Base-by-base conservation (phyloP, 805 yeast genomes). In the Candida tallmaniae region DNA sequence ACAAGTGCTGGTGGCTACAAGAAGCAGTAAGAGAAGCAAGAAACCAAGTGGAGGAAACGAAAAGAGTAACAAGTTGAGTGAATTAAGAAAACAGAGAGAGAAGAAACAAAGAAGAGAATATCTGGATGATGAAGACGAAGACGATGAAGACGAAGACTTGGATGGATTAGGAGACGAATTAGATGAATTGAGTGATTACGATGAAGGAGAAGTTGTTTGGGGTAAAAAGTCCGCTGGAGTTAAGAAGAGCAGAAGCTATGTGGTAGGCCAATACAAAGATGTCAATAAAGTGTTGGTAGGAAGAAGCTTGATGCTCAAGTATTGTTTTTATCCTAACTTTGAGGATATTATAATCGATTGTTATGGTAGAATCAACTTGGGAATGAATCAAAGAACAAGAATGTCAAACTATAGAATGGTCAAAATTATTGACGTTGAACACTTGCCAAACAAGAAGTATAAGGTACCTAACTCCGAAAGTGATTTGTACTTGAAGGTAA, bases 291-390 rank as follows among this genome's bases (percentile, higher is more conserved):
- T 86, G 19, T 72, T 82, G 39, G 74, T 90, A 29, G 95, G 96
- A 12, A 79, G 95, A 54, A 65, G 85, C 6, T 74, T 79, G 45
- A 74, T 88, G 28, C 74, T 80, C 25, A 83, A 81, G 54, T 86
- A 69, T 53, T 77, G 89, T 52, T 88, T 79, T 56, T 80, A 88
- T 58, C 89, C 93, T 9, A 88, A 78, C 22, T 89, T 94, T 56
- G 78, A 74, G 29, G 78, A 75, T 13, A 72, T 74, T 1, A 74
- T 86, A 11, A 67, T 73, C 13, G 94, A 86, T 14, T 78, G 94
- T 32, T 86, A 70, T 54, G 95, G 89, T 23, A 75, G 89, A 45
- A 79, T 93, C 36, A 88, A 86, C 54, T 74, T 93, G 36, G 96
- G 96, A 7, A 51, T 65, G 27, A 82, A 80, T 48, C 71, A 70